phyloP scores from a whole-genome alignment of 306 rosid genomes.

The Lotus japonicus region DNA sequence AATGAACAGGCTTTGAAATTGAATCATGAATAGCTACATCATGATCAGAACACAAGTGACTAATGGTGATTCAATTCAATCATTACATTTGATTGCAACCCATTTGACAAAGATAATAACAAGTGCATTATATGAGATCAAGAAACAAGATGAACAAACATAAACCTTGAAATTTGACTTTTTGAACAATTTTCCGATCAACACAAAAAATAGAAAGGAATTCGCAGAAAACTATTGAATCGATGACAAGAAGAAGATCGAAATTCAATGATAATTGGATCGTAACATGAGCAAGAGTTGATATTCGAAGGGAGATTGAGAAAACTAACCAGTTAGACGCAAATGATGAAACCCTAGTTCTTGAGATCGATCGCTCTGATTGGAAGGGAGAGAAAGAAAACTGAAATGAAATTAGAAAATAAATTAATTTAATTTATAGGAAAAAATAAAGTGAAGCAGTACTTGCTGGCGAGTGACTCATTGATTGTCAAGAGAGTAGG shows the following conservation, averaged over 20 bases:
- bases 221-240: neutral
- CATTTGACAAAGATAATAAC: neutral
- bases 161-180: neutral
- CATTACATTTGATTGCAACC: neutral
- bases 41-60: neutral
- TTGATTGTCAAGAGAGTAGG: too few relatives aligned
- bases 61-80: neutral
- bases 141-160: slow-evolving; percentile 10
- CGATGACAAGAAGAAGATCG: neutral
- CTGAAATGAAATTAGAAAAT: neutral
- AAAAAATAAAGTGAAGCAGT: too few relatives aligned
- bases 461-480: too few relatives aligned
- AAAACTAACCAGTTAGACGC: slow-evolving; percentile 30
- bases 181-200: neutral
- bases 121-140: slow-evolving; percentile 2
- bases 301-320: slow-evolving; percentile 6
- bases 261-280: neutral
- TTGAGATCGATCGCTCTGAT: slow-evolving; percentile 16
- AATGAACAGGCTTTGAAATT: neutral
- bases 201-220: neutral
- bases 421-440: too few relatives aligned
- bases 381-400: neutral
- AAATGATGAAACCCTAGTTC: slow-evolving; percentile 22
- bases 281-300: neutral
- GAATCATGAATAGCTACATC: neutral